Evolutionary conservation across 768 basidiomycete species (phyloP), one percentile per base, ranked within the genome.

Genomic region (Fistulinella prunicolor): DNA sequence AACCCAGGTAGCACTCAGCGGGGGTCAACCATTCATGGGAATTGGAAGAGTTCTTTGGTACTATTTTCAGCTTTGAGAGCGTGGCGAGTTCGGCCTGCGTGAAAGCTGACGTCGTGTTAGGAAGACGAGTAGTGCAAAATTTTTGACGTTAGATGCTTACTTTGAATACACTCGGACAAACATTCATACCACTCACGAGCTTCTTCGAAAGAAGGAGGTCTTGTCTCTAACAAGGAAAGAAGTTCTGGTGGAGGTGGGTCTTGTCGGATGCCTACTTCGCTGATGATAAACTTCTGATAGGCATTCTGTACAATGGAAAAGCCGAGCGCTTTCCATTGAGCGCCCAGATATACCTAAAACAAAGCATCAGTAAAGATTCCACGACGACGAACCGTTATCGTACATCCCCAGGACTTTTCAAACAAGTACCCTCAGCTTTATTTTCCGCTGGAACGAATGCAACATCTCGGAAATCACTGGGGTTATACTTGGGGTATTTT

Each of bases 171-270:
- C 26, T 28, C 26, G 26, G 26, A 28, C 10, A 28, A 10, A 28
- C 26, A 28, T 10, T 28, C 26, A 10, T 28, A 28, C 26, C 26
- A 28, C 26, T 28, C 26, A 6, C 10, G 26, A 10, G 26, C 26
- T 2, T 60, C 59, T 19, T 77, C 64, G 29, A 73, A 71, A 16
- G 67, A 61, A 1, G 87, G 83, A 9, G 83, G 81, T n/a, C 68
- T 77, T 24, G 67, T 70, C 42, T 76, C 66, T 4, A 94, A 70
- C 0, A 80, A 60, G 4, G 73, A 47, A 12, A 92, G 70, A 7
- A 95, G 63, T 42, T 73, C 67, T 1, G 72, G 60, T 3, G 81
- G 69, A 0, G 85, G 75, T 2, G 92, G 91, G 59, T 89, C 77
- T 47, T 79, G 76, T 30, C 67, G 68, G 2, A 96, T 71, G 46